Evolutionary conservation across 495 filamentous ascomycete genomes (phyloP).

Genomic region (Geopyxis carbonaria): DNA sequence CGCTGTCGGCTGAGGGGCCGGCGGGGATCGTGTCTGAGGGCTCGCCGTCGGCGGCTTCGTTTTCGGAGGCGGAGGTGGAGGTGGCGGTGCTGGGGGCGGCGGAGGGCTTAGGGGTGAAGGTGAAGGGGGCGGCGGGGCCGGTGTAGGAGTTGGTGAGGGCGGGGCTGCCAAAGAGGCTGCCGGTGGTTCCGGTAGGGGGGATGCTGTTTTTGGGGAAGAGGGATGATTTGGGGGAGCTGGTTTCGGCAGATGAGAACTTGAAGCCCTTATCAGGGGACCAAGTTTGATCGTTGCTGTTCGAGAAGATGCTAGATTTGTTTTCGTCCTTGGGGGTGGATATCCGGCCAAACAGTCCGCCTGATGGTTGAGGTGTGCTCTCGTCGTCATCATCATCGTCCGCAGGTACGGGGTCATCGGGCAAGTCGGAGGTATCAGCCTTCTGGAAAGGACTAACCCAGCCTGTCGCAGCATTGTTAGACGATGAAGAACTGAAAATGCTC

Average conservation of each 20-base stretch:
- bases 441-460: slow-evolving; percentile 18
- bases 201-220: slow-evolving; percentile 8
- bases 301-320: slow-evolving; percentile 4
- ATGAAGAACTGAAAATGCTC: slow-evolving; percentile 5
- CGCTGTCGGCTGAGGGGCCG: neutral
- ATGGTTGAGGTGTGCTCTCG: neutral
- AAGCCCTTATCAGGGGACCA: slow-evolving; percentile 11
- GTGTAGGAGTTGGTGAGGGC: slow-evolving; percentile 2
- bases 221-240: slow-evolving; percentile 9
- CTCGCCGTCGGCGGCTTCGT: neutral
- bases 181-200: neutral
- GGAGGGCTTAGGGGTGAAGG: slow-evolving; percentile 1
- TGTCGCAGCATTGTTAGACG: neutral
- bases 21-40: slow-evolving; percentile 3
- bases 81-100: neutral
- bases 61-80: neutral
- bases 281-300: slow-evolving; percentile 10
- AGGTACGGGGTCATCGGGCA: slow-evolving; percentile 12
- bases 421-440: slow-evolving; percentile 8
- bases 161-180: neutral
- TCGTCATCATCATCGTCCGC: slow-evolving; percentile 9
- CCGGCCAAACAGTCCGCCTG: slow-evolving; percentile 16
- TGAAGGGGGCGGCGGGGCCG: neutral
- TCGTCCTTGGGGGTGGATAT: slow-evolving; percentile 13
- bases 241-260: slow-evolving; percentile 9